Conservation (phyloP, 116 monocot species). For the Dioscorea cayenensis region DNA sequence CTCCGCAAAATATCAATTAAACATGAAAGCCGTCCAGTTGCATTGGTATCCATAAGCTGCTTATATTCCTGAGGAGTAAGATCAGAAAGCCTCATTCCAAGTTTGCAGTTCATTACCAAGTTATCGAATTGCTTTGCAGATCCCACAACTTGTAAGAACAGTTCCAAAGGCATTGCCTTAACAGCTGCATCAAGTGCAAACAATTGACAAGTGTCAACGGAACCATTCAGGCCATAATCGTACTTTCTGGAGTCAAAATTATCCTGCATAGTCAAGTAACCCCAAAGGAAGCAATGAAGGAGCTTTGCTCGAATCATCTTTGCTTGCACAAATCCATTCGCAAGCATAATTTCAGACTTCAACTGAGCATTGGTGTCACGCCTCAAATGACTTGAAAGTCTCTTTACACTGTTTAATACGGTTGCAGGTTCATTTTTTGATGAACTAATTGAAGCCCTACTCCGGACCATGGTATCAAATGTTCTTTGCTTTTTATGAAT, state of each 20-base stretch:
- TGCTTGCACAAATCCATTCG: slow-evolving; percentile 69
- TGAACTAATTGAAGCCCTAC: slow-evolving; percentile 22
- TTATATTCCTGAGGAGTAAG: slow-evolving; percentile 50
- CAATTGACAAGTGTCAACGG: slow-evolving; percentile 28
- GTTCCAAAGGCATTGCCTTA: slow-evolving; percentile 75
- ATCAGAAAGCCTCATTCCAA: slow-evolving; percentile 61
- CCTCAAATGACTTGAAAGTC: slow-evolving; percentile 17
- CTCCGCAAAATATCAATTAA: slow-evolving; percentile 53
- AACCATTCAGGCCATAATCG: slow-evolving; percentile 19
- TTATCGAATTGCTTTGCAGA: slow-evolving; percentile 40
- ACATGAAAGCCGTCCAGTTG: slow-evolving; percentile 53
- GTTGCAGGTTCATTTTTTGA: slow-evolving; percentile 22
- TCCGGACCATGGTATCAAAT: slow-evolving; percentile 49
- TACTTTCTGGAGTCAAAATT: slow-evolving; percentile 20
- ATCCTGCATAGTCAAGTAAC: slow-evolving; percentile 32
- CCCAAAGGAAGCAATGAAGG: slow-evolving; percentile 79
- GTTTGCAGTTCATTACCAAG: slow-evolving; percentile 51
- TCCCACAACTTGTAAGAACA: slow-evolving; percentile 87
- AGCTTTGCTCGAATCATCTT: slow-evolving; percentile 85
- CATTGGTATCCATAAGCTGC: slow-evolving; percentile 49
- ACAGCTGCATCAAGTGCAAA: slow-evolving; percentile 54
- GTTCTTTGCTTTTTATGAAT: slow-evolving; percentile 55
- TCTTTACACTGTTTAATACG: slow-evolving; percentile 26
- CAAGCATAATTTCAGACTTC: slow-evolving; percentile 37
- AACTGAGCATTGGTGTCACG: slow-evolving; percentile 8